phyloP scores from a whole-genome alignment of 805 yeast species.

The Wickerhamomyces chambardii region DNA sequence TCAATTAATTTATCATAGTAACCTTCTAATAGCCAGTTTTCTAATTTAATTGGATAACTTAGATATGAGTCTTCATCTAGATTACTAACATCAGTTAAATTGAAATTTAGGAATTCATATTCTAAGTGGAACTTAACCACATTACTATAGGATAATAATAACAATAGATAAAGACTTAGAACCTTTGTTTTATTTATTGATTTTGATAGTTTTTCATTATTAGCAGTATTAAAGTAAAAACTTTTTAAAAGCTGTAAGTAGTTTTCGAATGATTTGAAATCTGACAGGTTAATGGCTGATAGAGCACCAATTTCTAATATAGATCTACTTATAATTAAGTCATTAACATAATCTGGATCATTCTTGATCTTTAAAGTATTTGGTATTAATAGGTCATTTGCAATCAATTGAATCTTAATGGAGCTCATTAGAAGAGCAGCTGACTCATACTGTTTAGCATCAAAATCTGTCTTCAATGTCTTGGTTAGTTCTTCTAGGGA shows the following conservation, averaged over 20 bases:
- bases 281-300: constrained; percentile 54
- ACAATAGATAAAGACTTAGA: constrained; percentile 65
- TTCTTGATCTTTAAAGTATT: constrained; percentile 27
- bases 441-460: constrained; percentile 46
- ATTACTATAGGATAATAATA: constrained; percentile 73
- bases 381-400: constrained; percentile 73
- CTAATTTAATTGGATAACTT: constrained; percentile 81
- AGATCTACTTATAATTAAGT: constrained; percentile 69
- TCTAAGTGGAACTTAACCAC: constrained; percentile 88
- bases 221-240: constrained; percentile 46
- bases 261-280: constrained; percentile 61
- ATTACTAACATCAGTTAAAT: constrained; percentile 19
- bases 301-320: constrained; percentile 87
- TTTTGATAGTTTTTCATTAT: constrained; percentile 21
- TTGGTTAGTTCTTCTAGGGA: constrained; percentile 64
- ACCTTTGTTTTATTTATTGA: constrained; percentile 65
- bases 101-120: constrained; percentile 59
- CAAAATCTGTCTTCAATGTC: constrained; percentile 58
- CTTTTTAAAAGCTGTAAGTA: constrained; percentile 68
- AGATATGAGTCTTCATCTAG: constrained; percentile 64
- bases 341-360: constrained; percentile 37
- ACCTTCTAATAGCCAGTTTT: constrained; percentile 94
- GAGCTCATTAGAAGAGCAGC: constrained; percentile 59
- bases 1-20: constrained; percentile 89
- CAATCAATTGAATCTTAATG: constrained; percentile 72